Conservation (phyloP, 179 eudicot species). For the Silene coronaria region DNA sequence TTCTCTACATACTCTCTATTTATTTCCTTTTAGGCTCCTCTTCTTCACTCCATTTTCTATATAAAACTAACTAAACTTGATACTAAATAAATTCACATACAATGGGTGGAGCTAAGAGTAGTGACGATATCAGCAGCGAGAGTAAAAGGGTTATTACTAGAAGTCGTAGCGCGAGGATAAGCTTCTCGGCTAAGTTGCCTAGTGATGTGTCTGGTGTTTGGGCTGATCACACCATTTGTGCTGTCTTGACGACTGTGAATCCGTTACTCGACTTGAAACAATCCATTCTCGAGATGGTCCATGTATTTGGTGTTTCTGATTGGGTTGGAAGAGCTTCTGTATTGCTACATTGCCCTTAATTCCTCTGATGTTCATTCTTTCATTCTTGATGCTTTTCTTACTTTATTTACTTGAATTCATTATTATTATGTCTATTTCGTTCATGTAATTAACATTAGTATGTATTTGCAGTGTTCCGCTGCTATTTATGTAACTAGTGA, state of each 20-base stretch:
- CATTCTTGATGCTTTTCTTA: conserved; percentile 58
- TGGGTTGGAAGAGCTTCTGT: conserved; percentile 76
- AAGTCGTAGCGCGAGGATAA: conserved; percentile 26
- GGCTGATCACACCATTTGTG: conserved; percentile 49
- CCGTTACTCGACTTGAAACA: conserved; percentile 46
- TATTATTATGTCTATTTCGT: too few species aligned
- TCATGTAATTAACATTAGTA: too few species aligned
- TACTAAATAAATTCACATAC: too few species aligned
- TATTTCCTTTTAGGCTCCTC: conserved; percentile 17
- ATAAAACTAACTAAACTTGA: too few species aligned
- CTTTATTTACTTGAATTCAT: conserved; percentile 21
- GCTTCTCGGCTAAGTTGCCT: conserved; percentile 67
- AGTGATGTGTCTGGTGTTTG: conserved; percentile 41
- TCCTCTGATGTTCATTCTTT: conserved; percentile 45
- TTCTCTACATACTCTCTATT: conserved; percentile 14
- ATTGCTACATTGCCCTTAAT: conserved; percentile 63
- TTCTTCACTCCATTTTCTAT: too few species aligned
- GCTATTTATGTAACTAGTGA: too few species aligned
- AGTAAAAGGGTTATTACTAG: conserved; percentile 2
- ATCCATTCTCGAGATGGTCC: conserved; percentile 53
- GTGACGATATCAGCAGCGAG: conserved; percentile 1
- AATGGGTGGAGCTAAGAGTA: neutral
- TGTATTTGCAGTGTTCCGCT: too few species aligned
- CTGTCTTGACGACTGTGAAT: conserved; percentile 43
- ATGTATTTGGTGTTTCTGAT: conserved; percentile 33